phyloP scores from a whole-genome alignment of 768 basidiomycete genomes.

The Agrocybe praecox region DNA sequence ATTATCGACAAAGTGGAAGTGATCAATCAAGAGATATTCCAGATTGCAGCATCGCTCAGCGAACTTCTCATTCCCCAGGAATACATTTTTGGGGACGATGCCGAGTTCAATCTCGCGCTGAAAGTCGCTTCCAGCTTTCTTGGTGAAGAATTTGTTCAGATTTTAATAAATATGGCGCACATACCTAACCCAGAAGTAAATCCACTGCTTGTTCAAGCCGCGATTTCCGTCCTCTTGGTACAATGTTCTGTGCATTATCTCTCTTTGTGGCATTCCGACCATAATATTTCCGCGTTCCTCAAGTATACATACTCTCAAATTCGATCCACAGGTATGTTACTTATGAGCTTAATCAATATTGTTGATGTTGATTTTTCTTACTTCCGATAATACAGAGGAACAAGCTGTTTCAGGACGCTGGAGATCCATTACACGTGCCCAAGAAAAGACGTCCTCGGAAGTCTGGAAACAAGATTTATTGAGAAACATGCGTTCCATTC shows the following conservation, averaged over 20 bases:
- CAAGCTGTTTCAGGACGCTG: slow-evolving; percentile 26
- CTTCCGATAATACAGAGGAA: too few species aligned
- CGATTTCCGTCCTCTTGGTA: slow-evolving; percentile 14
- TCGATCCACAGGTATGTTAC: slow-evolving; percentile 11
- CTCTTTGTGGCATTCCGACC: slow-evolving; percentile 11
- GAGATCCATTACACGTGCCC: slow-evolving; percentile 21
- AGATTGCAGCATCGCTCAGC: slow-evolving; percentile 19
- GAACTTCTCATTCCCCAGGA: slow-evolving; percentile 45
- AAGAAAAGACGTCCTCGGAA: slow-evolving; percentile 19
- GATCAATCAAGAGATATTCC: slow-evolving; percentile 21
- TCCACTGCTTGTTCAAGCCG: slow-evolving; percentile 18
- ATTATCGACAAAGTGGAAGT: slow-evolving; percentile 19
- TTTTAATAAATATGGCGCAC: slow-evolving; percentile 5
- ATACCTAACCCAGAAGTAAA: slow-evolving; percentile 9
- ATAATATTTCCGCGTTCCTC: slow-evolving; percentile 4
- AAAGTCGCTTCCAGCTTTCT: neutral
- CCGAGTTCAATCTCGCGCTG: neutral
- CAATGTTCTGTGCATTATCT: slow-evolving; percentile 11
- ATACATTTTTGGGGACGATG: slow-evolving; percentile 31
- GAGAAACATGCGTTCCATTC: slow-evolving; percentile 1
- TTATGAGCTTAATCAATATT: neutral
- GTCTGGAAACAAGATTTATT: slow-evolving; percentile 15
- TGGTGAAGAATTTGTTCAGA: slow-evolving; percentile 9
- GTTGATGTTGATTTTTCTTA: too few species aligned
- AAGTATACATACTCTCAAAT: slow-evolving; percentile 16